Evolutionary conservation across 805 yeast species (phyloP).

Genomic region (Lachancea quebecensis): DNA sequence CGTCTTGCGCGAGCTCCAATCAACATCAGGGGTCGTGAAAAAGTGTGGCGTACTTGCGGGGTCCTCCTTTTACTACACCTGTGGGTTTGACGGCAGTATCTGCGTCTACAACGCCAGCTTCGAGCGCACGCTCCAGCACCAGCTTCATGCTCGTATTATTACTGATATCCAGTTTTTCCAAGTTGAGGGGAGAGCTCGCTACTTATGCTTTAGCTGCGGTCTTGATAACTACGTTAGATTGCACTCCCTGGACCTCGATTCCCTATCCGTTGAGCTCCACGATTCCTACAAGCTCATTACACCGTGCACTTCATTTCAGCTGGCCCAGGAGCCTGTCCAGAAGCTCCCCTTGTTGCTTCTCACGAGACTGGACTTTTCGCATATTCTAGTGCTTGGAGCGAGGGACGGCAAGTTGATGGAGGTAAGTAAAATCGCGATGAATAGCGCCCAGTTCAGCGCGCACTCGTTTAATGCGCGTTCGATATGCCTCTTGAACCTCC

Average conservation of each 20-base stretch:
- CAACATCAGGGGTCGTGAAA: slow-evolving; percentile 15
- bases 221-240: slow-evolving; percentile 46
- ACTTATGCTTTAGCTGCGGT: slow-evolving; percentile 44
- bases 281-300: slow-evolving; percentile 36
- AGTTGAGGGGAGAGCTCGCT: slow-evolving; percentile 13
- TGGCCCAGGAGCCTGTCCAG: slow-evolving; percentile 19
- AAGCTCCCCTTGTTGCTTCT: slow-evolving; percentile 40
- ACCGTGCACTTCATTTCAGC: slow-evolving; percentile 47
- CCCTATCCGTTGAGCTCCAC: slow-evolving; percentile 9
- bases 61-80: slow-evolving; percentile 11
- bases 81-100: slow-evolving; percentile 24
- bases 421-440: slow-evolving; percentile 47
- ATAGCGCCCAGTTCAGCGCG: slow-evolving; percentile 65
- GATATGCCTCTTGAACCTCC: slow-evolving; percentile 11
- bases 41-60: slow-evolving; percentile 15
- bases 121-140: slow-evolving; percentile 5
- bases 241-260: slow-evolving; percentile 15
- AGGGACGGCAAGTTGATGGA: slow-evolving; percentile 26
- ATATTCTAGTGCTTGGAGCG: slow-evolving; percentile 32
- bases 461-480: slow-evolving; percentile 43
- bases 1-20: neutral
- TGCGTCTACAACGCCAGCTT: slow-evolving; percentile 8
- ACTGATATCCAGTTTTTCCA: slow-evolving; percentile 28
- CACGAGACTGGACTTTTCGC: slow-evolving; percentile 55
- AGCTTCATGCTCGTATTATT: slow-evolving; percentile 37